Evolutionary conservation across 257 asterid genomes (phyloP).

Genomic region (Echium plantagineum): DNA sequence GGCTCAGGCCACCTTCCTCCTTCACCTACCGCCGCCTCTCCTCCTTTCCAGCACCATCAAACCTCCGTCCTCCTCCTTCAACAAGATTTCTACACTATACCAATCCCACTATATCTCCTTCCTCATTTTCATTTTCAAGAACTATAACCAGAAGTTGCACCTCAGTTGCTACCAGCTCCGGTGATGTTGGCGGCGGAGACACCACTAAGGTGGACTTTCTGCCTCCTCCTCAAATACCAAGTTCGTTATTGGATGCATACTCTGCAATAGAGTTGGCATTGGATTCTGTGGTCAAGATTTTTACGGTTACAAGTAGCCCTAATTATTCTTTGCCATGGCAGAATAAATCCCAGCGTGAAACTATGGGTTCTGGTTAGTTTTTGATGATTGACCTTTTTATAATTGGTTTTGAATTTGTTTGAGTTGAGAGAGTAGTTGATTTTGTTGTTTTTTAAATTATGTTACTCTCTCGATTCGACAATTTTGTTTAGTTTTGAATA

Average conservation of each 20-base stretch:
- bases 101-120: background rate
- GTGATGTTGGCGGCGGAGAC: constrained; percentile 6
- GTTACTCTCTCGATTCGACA: too few species aligned
- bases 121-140: background rate
- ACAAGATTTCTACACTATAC: background rate
- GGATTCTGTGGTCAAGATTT: constrained; percentile 91
- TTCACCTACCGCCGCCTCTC: background rate
- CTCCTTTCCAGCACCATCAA: too few species aligned
- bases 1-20: background rate
- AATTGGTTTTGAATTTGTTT: background rate
- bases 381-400: background rate
- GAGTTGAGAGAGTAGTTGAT: too few species aligned
- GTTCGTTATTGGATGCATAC: constrained; percentile 24
- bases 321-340: constrained; percentile 91
- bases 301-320: constrained; percentile 86
- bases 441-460: too few species aligned
- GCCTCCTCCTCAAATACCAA: background rate
- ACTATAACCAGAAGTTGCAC: background rate
- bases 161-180: background rate
- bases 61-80: background rate
- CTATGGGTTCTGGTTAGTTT: constrained; percentile 80
- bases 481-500: too few species aligned
- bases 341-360: constrained; percentile 89
- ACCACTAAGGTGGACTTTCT: background rate
- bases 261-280: constrained; percentile 74